Evolutionary conservation across 2,329 filamentous ascomycete genomes (phyloP), one percentile per base, ranked within the genome.

Genomic region (Clonostachys rhizophaga): DNA sequence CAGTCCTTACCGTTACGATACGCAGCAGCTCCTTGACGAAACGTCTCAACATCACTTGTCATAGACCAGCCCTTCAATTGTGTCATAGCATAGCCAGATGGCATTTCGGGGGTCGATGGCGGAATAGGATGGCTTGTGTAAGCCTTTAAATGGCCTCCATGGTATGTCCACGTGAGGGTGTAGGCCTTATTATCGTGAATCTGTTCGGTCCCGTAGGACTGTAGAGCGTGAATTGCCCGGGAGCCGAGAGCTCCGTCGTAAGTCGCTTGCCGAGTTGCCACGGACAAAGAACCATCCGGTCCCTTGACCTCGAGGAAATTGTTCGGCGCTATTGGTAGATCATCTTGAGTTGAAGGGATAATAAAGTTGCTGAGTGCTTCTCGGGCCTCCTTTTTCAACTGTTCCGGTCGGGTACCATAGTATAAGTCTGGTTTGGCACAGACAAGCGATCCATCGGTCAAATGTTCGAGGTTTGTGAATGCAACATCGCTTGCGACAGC

Each of bases 1-100:
- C 62, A 61, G 48, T 73, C 69, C 47, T 66, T 58, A 2, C 56
- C 57, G 58, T 74, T 73, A 36, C 69, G 58, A 50, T 65, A 69
- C 35, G 65, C 65, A 12, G 58, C 57, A 16, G 56, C 61, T 18
- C 67, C 70, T 50, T 62, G 20, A 10, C 58, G 49, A 50, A 70
- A 72, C 1, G 46, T 54, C 5, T 67, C 54, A 5, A 44, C 17
- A 44, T 56, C 48, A 18, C 49, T 45, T 0, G 58, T 67, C 52
- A 72, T 44, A 6, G 7, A 46, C 40, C 44, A 71, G 1, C 14
- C 34, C 0, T 54, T 47, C 6, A 71, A 6, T 40, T 61, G 54
- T 14, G 63, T 71, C 66, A 71, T 74, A 43, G 66, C 56, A 54
- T 70, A 73, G 47, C 64, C 61, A 20, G 61, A 59, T 18, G 47